phyloP scores from a whole-genome alignment of 345 rosid species.

The Eucalyptus caleyi region DNA sequence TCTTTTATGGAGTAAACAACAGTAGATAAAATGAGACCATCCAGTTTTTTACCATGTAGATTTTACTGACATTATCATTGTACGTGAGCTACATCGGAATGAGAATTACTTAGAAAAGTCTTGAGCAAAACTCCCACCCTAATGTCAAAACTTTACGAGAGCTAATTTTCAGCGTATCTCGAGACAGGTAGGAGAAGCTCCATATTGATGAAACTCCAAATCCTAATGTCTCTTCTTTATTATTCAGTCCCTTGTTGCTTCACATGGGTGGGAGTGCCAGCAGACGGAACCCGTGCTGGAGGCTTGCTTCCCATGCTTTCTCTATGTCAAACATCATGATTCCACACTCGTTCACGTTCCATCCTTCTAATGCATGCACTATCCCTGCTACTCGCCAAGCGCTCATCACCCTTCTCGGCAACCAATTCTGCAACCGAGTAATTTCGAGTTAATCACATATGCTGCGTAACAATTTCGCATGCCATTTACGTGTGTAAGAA shows the following conservation, averaged over 20 bases:
- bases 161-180: background rate
- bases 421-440: conserved; percentile 32
- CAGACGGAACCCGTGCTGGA: conserved; percentile 40
- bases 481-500: background rate
- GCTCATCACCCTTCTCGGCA: conserved; percentile 45
- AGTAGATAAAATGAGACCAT: background rate
- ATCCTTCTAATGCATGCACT: conserved; percentile 44
- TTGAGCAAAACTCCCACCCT: background rate
- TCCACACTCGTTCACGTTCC: conserved; percentile 39
- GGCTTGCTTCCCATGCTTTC: conserved; percentile 38
- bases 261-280: background rate
- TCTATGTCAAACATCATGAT: conserved; percentile 5
- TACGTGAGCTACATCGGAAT: background rate
- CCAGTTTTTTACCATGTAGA: background rate
- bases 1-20: background rate
- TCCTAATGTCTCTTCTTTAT: background rate
- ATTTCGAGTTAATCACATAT: background rate
- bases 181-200: background rate
- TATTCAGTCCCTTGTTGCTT: background rate
- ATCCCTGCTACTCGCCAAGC: conserved; percentile 48
- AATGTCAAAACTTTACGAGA: background rate
- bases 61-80: background rate
- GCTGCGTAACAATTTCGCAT: background rate
- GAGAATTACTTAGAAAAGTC: background rate
- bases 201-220: background rate